Conservation (phyloP, 2,329 filamentous ascomycete species). For the Paraconiothyrium brasiliense region DNA sequence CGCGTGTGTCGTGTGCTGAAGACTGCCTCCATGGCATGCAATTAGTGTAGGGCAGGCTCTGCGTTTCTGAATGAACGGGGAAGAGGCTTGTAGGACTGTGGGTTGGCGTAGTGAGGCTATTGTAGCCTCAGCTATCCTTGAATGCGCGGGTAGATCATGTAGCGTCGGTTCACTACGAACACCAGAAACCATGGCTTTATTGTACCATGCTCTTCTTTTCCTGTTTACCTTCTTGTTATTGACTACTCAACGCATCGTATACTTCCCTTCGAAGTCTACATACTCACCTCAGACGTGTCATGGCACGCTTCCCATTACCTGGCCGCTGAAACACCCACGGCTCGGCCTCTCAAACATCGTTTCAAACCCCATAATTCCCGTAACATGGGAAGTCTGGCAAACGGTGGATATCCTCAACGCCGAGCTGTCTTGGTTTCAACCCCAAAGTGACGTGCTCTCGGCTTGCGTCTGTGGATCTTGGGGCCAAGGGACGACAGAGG, state of each 20-base stretch:
- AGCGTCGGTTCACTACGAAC: neutral
- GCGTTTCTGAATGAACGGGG: neutral
- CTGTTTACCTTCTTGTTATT: too few species aligned
- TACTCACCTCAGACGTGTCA: neutral
- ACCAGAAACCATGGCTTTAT: neutral
- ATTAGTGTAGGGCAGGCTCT: neutral
- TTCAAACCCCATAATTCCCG: conserved; percentile 11
- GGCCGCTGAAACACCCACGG: neutral
- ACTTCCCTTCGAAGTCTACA: neutral
- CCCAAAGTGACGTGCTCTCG: conserved; percentile 2
- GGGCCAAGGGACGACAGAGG: neutral
- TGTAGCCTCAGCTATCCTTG: neutral
- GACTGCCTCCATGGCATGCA: neutral
- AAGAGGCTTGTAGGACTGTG: neutral
- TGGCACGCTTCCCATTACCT: neutral
- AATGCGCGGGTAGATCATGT: neutral
- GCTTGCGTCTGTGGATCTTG: neutral
- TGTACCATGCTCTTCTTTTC: neutral
- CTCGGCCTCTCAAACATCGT: conserved; percentile 9
- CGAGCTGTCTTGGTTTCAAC: conserved; percentile 8
- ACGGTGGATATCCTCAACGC: neutral
- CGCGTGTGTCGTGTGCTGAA: neutral
- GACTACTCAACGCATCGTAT: neutral
- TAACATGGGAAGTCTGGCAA: conserved; percentile 2
- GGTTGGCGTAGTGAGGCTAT: neutral